A percentile compares a stretch with the other conserved stretches of the same genome.
These are phyloP conservation scores for Phytophthora melonis DNA, from an alignment of 352 stramenopile species.

Conservation along the genomic window DNA sequence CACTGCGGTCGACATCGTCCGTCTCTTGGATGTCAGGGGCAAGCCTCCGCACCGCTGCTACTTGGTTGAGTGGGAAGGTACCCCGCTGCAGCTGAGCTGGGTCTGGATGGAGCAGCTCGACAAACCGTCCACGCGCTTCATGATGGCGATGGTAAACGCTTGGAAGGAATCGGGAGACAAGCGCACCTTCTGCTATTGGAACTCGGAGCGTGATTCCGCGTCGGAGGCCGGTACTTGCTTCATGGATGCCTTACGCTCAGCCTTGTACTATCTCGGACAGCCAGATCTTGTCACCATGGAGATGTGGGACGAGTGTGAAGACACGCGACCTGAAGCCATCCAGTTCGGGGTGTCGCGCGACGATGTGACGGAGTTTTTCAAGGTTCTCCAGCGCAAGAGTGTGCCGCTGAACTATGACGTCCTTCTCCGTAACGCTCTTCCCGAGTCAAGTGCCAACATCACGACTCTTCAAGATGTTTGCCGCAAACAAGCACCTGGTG, in stretches of 20 bases:
- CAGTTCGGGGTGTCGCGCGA: neutral
- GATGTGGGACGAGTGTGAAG: slow-evolving; percentile 12
- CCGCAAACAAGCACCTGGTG: too few relatives aligned
- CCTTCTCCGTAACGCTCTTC: neutral
- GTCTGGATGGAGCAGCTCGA: slow-evolving; percentile 12
- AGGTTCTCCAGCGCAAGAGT: neutral
- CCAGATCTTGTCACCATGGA: neutral
- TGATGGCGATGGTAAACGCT: neutral
- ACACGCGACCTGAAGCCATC: neutral
- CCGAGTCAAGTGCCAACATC: neutral
- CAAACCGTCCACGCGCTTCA: neutral
- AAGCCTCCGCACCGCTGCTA: slow-evolving; percentile 7
- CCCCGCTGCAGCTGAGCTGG: slow-evolving; percentile 6
- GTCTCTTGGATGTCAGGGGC: neutral
- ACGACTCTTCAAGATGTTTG: neutral
- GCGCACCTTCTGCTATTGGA: neutral
- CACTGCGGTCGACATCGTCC: neutral
- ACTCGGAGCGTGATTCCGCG: neutral
- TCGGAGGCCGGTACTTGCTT: neutral
- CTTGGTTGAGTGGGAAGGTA: slow-evolving; percentile 6
- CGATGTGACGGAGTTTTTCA: neutral
- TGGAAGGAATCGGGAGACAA: neutral
- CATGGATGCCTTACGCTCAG: neutral
- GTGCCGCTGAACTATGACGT: neutral
- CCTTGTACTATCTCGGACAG: neutral